These are phyloP conservation scores for Starmerella cellae DNA, from an alignment of 805 yeast genomes.

Conservation along the genomic window DNA sequence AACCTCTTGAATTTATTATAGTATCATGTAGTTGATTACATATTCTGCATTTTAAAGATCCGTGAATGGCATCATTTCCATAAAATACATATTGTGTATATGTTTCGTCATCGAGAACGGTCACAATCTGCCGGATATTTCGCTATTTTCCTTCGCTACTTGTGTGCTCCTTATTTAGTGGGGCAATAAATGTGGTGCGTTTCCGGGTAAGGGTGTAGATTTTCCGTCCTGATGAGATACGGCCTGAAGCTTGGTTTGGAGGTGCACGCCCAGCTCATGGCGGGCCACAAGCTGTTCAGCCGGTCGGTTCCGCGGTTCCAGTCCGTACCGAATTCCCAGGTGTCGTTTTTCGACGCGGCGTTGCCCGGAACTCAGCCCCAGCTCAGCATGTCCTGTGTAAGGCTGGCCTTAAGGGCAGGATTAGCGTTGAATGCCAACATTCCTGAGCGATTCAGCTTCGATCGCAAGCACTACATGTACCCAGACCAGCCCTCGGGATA, in stretches of 20 bases:
- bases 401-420: slow-evolving; percentile 60
- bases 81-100: no score
- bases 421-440: slow-evolving; percentile 51
- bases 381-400: slow-evolving; percentile 60
- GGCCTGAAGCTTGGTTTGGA: slow-evolving; percentile 75
- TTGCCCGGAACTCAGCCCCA: slow-evolving; percentile 88
- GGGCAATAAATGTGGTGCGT: no score
- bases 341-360: slow-evolving; percentile 70
- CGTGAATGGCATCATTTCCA: no score
- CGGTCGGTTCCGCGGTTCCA: slow-evolving; percentile 26
- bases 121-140: no score
- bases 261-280: slow-evolving; percentile 78
- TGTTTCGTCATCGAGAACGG: no score
- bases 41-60: no score
- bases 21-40: no score
- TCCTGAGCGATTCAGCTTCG: slow-evolving; percentile 51
- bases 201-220: no score
- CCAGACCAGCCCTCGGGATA: slow-evolving; percentile 95
- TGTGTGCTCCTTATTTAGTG: no score
- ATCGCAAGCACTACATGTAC: slow-evolving; percentile 89
- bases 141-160: no score
- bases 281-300: slow-evolving; percentile 66
- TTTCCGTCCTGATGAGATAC: slow-evolving; percentile 9
- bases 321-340: slow-evolving; percentile 51
- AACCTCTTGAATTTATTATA: no score